Evolutionary conservation across 2,329 filamentous ascomycete species (phyloP).

Genomic region (Chaetothyriales sp.): DNA sequence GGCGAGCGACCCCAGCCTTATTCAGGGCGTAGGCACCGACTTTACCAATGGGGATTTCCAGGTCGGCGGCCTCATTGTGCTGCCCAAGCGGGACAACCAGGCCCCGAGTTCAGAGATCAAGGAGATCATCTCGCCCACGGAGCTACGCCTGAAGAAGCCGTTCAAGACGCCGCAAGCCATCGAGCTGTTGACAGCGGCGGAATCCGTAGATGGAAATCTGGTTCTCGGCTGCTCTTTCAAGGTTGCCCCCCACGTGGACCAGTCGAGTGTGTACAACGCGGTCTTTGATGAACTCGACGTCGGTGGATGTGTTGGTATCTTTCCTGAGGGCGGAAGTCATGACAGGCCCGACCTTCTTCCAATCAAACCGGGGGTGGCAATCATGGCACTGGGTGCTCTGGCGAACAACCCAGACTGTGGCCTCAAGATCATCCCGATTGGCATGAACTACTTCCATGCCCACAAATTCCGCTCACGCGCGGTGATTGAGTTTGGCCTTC

Average conservation of each 20-base stretch:
- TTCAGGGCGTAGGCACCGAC: slow-evolving; percentile 66
- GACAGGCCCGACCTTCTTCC: slow-evolving; percentile 83
- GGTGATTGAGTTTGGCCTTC: slow-evolving; percentile 85
- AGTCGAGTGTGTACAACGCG: slow-evolving; percentile 82
- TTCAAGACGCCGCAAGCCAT: slow-evolving; percentile 65
- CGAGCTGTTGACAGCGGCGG: slow-evolving; percentile 66
- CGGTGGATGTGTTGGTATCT: slow-evolving; percentile 88
- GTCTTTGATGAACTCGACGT: slow-evolving; percentile 71
- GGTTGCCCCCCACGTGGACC: slow-evolving; percentile 81
- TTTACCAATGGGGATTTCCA: slow-evolving; percentile 61
- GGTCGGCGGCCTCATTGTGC: slow-evolving; percentile 66
- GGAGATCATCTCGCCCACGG: slow-evolving; percentile 63
- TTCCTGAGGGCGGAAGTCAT: slow-evolving; percentile 91
- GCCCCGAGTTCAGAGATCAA: slow-evolving; percentile 72
- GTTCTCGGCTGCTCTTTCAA: slow-evolving; percentile 70
- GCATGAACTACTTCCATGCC: slow-evolving; percentile 99
- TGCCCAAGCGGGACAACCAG: slow-evolving; percentile 69
- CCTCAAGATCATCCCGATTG: slow-evolving; percentile 86
- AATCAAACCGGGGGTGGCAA: slow-evolving; percentile 88
- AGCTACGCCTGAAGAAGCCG: slow-evolving; percentile 72
- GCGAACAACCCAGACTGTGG: slow-evolving; percentile 74
- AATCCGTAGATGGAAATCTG: slow-evolving; percentile 45
- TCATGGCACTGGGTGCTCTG: slow-evolving; percentile 88
- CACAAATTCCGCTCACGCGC: slow-evolving; percentile 96
- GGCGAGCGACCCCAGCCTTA: slow-evolving; percentile 62